A percentile compares a stretch with the other conserved stretches of the same genome.
Evolutionary conservation across 1,139 yeast species (phyloP).

Genomic region (Pichia sp.): DNA sequence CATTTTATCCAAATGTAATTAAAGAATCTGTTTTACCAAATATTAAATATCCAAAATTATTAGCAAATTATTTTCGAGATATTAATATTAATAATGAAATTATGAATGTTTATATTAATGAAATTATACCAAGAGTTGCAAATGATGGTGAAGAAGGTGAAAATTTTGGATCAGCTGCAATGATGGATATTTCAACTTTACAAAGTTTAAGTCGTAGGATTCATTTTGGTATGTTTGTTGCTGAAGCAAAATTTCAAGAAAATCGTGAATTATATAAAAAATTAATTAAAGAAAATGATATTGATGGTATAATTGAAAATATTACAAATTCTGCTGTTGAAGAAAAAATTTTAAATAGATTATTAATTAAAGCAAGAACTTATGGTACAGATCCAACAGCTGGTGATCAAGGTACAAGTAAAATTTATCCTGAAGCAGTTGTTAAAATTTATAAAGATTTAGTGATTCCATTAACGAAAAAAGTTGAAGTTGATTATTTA

Average conservation of each 20-base stretch:
- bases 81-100: constrained; percentile 71
- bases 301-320: constrained; percentile 65
- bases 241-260: constrained; percentile 79
- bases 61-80: constrained; percentile 68
- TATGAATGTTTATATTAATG: constrained; percentile 56
- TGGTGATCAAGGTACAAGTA: constrained; percentile 63
- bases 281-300: constrained; percentile 60
- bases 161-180: constrained; percentile 81
- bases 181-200: constrained; percentile 76
- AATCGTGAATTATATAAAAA: constrained; percentile 60
- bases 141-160: constrained; percentile 75
- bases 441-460: constrained; percentile 79
- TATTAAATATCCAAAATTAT: constrained; percentile 67
- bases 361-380: constrained; percentile 70
- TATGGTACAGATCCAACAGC: constrained; percentile 87
- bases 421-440: constrained; percentile 73
- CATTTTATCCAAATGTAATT: constrained; percentile 72
- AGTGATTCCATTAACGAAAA: constrained; percentile 89
- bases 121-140: constrained; percentile 69
- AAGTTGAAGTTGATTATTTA: constrained; percentile 88
- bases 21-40: constrained; percentile 70
- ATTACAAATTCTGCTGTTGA: constrained; percentile 89
- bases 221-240: constrained; percentile 96
- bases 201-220: constrained; percentile 90
- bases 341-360: constrained; percentile 69